Evolutionary conservation across 352 stramenopile species (phyloP), one percentile per base, ranked within the genome.

Genomic region (Pythium biforme): DNA sequence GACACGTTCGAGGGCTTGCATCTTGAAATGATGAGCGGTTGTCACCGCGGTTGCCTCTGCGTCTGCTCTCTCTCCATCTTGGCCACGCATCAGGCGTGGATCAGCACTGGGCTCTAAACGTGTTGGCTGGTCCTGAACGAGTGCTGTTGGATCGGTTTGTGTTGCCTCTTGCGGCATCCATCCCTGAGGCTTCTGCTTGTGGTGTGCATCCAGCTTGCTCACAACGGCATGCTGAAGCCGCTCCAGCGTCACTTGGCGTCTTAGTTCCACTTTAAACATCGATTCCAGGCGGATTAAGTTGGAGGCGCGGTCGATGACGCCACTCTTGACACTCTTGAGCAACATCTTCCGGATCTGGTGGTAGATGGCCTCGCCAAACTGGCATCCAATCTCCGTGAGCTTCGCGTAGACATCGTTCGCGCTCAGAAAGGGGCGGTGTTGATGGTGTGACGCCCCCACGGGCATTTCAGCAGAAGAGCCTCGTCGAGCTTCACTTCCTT

Each of bases 231-330:
- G 69, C 3, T 81, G 57, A 11, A 90, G 62, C 9, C 64, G 57
- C 15, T 77, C 72, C n/a, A 79, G 68, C 4, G 78, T 90, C 10
- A 90, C 68, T 23, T 90, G 76, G 0, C 79, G 66, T 3, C 78
- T 69, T 37, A 90, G 55, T 40, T 90, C 78, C 19, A 87, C 43
- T 25, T 84, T 87, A 60, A 84, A 90, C 54, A 88, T 52, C 3
- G 81, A 88, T 10, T 74, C 66, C 5, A 90, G 71, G 0, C 81
- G 76, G 25, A 88, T 66, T 4, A 64, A 41, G 40, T 88, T 83
- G 2, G 78, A 69, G 12, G 77, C 63, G 23, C 69, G 66, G 10
- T 71, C 70, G 15, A 89, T 67, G 17, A 83, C 68, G 4, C 77
- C 76, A 26, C 69, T 68, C 8, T 53, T 39, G 19, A 86, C 67